Evolutionary conservation across 2,329 filamentous ascomycete genomes (phyloP), one percentile per base, ranked within the genome.

Genomic region (Nigrospora sphaerica): DNA sequence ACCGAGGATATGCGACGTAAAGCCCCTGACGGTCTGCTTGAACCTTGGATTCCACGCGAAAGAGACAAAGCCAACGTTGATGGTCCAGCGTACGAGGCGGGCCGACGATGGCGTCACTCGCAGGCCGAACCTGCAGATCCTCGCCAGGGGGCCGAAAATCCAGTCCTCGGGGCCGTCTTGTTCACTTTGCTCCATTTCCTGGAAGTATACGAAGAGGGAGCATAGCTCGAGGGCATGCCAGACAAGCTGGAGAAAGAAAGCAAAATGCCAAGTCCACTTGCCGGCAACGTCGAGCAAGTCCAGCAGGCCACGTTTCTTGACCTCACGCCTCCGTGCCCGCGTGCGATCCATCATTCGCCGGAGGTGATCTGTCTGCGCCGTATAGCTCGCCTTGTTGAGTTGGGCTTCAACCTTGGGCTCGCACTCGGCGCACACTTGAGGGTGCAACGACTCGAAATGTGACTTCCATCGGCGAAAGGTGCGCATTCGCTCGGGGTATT

Each of bases 341-440:
- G 74, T 83, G 54, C 78, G 80, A 39, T 88, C 82, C 68, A 95
- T 81, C 72, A 88, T 82, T 50, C 85, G 78, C 43, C 85, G 76
- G 32, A 95, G 65, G 52, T 89, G 79, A 55, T 95, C 88, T n/a
- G 87, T 85, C 65, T 88, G 88, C 28, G 90, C 90, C 32, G 83
- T 85, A 61, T 95, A 95, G 10, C 80, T 84, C 0, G 88, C 82
- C 54, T 81, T 73, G 18, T 79, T 75, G 44, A 96, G 81, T 50
- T 82, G 78, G 33, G 77, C 70, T 51, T 85, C 79, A 18, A 92
- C 91, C 50, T 73, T 80, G 6, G 83, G 85, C 52, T 87, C 85
- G 65, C 93, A 98, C 39, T 80, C 73, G 51, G 77, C 77, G 69
- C 93, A 98, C 48, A 95, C 85, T 60, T 93, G 89, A 1, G 93